phyloP scores from a whole-genome alignment of 306 rosid species.

The Quercus glauca region DNA sequence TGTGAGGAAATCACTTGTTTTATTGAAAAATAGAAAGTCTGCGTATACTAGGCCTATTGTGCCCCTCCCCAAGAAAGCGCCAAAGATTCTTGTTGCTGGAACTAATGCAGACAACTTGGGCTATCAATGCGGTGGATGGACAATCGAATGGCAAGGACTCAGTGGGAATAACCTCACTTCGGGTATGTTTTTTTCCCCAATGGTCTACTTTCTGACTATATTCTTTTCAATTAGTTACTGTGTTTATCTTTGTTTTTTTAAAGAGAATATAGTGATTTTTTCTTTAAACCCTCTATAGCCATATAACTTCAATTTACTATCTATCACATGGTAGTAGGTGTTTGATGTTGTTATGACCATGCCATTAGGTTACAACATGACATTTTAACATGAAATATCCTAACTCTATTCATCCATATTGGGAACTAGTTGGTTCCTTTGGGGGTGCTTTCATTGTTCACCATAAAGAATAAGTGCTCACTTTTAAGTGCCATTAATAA shows the following conservation, averaged over 20 bases:
- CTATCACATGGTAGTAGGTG: background rate
- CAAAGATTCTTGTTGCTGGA: slow-evolving; percentile 9
- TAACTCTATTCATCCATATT: too few relatives aligned
- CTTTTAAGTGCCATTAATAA: too few relatives aligned
- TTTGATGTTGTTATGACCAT: background rate
- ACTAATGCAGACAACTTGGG: slow-evolving; percentile 7
- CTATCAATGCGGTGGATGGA: slow-evolving; percentile 5
- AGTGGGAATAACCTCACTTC: background rate
- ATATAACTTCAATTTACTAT: too few relatives aligned
- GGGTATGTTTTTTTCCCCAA: background rate
- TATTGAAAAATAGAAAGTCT: slow-evolving; percentile 2
- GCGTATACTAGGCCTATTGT: background rate
- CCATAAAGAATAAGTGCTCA: too few relatives aligned
- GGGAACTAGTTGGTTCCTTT: too few relatives aligned
- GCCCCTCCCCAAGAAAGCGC: slow-evolving; percentile 3
- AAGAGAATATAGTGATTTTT: too few relatives aligned
- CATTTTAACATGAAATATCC: background rate
- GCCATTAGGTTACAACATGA: background rate
- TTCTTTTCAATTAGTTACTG: too few relatives aligned
- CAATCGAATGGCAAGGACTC: slow-evolving; percentile 1
- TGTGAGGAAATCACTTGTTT: slow-evolving; percentile 5
- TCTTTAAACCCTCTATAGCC: too few relatives aligned
- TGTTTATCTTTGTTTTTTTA: too few relatives aligned
- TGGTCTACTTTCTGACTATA: too few relatives aligned
- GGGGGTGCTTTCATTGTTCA: too few relatives aligned